Evolutionary conservation across 2,329 filamentous ascomycete species (phyloP), one percentile per base, ranked within the genome.

Genomic region (Pestalotiopsis sp.): DNA sequence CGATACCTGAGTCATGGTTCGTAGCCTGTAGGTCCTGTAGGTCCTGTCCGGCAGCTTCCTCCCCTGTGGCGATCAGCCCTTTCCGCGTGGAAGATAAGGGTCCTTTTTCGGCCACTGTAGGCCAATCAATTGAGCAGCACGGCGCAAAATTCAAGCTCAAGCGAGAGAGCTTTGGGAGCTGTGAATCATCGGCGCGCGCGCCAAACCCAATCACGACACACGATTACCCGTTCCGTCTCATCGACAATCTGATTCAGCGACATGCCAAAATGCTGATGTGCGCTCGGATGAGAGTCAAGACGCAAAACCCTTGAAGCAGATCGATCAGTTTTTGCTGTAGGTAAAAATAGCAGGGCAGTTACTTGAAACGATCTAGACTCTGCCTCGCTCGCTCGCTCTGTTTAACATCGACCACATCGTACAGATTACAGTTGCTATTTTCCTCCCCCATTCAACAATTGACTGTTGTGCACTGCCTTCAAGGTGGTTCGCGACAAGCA

Each of bases 61-160:
- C 57, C 45, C 57, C 57, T 59, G 57, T 59, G 57, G 57, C 57
- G 57, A 59, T 59, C 57, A 59, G 27, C 57, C 57, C 57, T 59
- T 59, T 59, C 25, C 23, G 57, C n/a, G 13, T 23, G 57, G 23
- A 52, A 52, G 57, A 59, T 59, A 59, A 59, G 57, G 57, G 57
- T 36, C 23, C 45, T 6, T n/a, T n/a, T 20, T 52, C 45, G 45
- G 45, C 45, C 45, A 52, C 45, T 52, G 45, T n/a, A 52, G 45
- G 45, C 45, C 45, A 52, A 41, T 20, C 23, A 41, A 23, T 64
- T 64, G 61, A 45, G 61, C 61, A 17, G 36, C 38, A 41, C 38
- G 27, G 39, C 61, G 49, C 61, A 13, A 23, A 31, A 38, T 62
- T 39, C 59, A 7, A 36, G 31, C 31, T 36, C 31, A 36, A 36